phyloP scores from a whole-genome alignment of 805 yeast species.

The Candida sanyiensis region DNA sequence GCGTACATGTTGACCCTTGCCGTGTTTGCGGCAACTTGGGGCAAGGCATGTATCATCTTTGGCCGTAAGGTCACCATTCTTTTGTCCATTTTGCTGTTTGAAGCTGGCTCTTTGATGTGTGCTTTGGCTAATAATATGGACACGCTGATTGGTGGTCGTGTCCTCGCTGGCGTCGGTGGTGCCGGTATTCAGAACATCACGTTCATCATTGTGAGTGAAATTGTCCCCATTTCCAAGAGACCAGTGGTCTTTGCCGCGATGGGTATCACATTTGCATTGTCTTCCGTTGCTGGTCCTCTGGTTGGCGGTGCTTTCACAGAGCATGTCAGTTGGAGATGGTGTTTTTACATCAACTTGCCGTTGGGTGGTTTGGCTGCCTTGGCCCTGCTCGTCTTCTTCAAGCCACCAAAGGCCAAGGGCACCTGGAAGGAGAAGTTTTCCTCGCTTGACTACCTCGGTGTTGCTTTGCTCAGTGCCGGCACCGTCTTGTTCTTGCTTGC shows the following conservation, averaged over 20 bases:
- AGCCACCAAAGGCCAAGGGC: slow-evolving; percentile 40
- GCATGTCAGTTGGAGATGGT: slow-evolving; percentile 66
- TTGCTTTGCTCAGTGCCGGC: slow-evolving; percentile 35
- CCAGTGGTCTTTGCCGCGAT: slow-evolving; percentile 18
- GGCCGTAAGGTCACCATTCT: slow-evolving; percentile 35
- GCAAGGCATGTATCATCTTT: slow-evolving; percentile 46
- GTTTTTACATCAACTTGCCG: slow-evolving; percentile 56
- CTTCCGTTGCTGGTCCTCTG: slow-evolving; percentile 56
- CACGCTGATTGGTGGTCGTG: slow-evolving; percentile 66
- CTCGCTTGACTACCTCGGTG: slow-evolving; percentile 45
- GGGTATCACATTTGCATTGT: slow-evolving; percentile 36
- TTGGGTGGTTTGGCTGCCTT: slow-evolving; percentile 45
- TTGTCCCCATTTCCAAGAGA: slow-evolving; percentile 31
- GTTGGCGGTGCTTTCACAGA: slow-evolving; percentile 63
- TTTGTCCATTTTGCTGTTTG: slow-evolving; percentile 35
- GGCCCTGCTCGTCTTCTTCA: slow-evolving; percentile 27
- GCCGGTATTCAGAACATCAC: slow-evolving; percentile 59
- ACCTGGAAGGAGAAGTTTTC: slow-evolving; percentile 32
- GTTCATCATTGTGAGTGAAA: slow-evolving; percentile 51
- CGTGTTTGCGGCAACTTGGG: slow-evolving; percentile 47
- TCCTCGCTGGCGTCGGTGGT: slow-evolving; percentile 66
- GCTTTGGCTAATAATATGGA: slow-evolving; percentile 52
- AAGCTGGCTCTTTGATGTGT: slow-evolving; percentile 54
- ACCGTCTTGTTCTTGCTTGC: slow-evolving; percentile 41
- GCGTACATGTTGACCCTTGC: slow-evolving; percentile 51